Evolutionary conservation across 2,329 filamentous ascomycete genomes (phyloP).

Genomic region (Hymenoscyphus albidus): DNA sequence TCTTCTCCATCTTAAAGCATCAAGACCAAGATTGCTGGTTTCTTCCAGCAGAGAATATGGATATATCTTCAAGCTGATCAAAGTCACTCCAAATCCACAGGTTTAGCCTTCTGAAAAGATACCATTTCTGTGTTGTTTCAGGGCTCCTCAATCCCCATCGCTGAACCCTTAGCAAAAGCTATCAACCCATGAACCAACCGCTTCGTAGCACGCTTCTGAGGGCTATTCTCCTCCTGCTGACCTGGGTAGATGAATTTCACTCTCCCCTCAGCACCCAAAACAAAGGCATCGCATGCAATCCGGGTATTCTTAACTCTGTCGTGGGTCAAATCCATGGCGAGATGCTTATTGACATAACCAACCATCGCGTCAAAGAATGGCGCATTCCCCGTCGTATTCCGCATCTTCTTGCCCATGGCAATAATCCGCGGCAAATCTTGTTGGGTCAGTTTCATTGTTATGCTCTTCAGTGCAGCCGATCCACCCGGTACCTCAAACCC

Average conservation of each 20-base stretch:
- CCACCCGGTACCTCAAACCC: slow-evolving; percentile 30
- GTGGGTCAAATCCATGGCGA: slow-evolving; percentile 40
- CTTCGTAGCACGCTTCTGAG: slow-evolving; percentile 24
- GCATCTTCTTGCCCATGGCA: slow-evolving; percentile 24
- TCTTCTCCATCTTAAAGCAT: background rate
- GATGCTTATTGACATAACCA: slow-evolving; percentile 38
- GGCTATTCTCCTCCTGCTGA: slow-evolving; percentile 14
- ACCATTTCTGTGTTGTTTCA: background rate
- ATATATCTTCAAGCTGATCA: background rate
- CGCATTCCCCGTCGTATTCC: slow-evolving; percentile 12
- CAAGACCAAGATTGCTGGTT: background rate
- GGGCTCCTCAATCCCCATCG: background rate
- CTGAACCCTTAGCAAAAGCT: slow-evolving; percentile 17
- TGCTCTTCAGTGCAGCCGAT: slow-evolving; percentile 36
- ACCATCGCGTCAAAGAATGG: slow-evolving; percentile 41
- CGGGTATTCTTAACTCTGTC: slow-evolving; percentile 39
- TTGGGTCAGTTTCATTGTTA: slow-evolving; percentile 41
- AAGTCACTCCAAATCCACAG: background rate
- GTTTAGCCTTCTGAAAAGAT: background rate
- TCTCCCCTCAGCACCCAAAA: slow-evolving; percentile 38
- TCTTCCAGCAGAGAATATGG: background rate
- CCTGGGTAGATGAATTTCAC: slow-evolving; percentile 37
- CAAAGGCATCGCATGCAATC: slow-evolving; percentile 41
- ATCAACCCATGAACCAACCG: slow-evolving; percentile 26
- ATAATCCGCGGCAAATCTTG: slow-evolving; percentile 38